These are phyloP conservation scores for Rhynchosporium graminicola DNA, from an alignment of 2,329 filamentous ascomycete genomes.

Conservation along the genomic window DNA sequence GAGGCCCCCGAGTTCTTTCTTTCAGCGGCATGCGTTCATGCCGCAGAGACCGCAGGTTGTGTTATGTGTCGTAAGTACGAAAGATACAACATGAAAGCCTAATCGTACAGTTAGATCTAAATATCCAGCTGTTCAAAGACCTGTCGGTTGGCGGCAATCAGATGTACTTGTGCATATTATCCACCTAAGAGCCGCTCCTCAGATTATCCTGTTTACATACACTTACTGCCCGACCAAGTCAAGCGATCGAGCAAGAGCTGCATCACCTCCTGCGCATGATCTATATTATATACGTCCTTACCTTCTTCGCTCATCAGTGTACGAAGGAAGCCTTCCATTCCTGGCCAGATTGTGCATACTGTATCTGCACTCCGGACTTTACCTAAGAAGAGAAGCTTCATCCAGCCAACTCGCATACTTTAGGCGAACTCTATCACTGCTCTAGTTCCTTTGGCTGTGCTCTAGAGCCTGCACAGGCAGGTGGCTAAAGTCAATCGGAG, in stretches of 20 bases:
- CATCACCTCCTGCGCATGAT: constrained; percentile 28
- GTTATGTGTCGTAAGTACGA: no score
- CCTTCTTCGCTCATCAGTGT: constrained; percentile 14
- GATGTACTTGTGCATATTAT: constrained; percentile 12
- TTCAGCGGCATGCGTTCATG: constrained; percentile 3
- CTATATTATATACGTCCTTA: constrained; percentile 19
- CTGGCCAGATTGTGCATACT: constrained; percentile 17
- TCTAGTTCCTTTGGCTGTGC: not conserved
- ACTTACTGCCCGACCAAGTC: constrained; percentile 20
- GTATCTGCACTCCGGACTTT: constrained; percentile 34
- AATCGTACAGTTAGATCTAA: not conserved
- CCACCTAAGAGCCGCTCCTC: constrained; percentile 3
- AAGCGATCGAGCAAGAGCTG: constrained; percentile 25
- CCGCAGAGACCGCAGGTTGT: not conserved
- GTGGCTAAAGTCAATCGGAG: constrained; percentile 36
- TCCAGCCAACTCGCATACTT: constrained; percentile 23
- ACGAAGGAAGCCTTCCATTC: constrained; percentile 4
- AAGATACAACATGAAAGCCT: not conserved
- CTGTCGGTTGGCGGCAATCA: constrained; percentile 10
- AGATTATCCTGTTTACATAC: constrained; percentile 10
- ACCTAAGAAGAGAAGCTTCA: constrained; percentile 29
- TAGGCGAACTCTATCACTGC: constrained; percentile 19
- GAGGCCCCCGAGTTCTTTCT: not conserved
- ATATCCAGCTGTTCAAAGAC: constrained; percentile 1
- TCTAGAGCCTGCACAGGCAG: constrained; percentile 25